These are phyloP conservation scores for Leccinum aurantiacum DNA, from an alignment of 768 basidiomycete species.

Conservation along the genomic window DNA sequence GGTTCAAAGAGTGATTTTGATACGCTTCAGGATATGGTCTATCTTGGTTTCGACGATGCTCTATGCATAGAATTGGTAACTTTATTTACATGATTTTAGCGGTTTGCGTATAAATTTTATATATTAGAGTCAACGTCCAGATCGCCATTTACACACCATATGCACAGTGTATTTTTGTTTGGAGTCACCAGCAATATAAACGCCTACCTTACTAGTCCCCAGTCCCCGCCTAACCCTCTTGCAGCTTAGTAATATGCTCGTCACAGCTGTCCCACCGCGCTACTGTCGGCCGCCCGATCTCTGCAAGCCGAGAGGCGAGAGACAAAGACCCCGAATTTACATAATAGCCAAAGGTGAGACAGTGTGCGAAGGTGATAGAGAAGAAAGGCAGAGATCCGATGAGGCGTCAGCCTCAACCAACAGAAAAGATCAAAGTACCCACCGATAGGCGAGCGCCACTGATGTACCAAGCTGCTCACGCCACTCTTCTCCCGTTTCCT, in stretches of 20 bases:
- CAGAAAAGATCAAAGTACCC: conserved; percentile 12
- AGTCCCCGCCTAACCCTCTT: no score
- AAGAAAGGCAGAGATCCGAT: neutral
- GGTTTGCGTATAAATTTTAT: no score
- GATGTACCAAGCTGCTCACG: conserved; percentile 53
- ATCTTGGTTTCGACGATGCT: no score
- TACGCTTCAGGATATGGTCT: no score
- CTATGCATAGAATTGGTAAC: no score
- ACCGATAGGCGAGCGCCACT: conserved; percentile 75
- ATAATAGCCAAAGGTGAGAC: neutral
- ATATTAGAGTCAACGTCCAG: no score
- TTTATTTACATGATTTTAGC: no score
- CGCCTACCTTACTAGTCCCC: no score
- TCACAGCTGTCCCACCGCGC: neutral
- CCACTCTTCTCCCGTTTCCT: conserved; percentile 23
- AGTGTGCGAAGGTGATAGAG: neutral
- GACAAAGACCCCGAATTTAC: neutral
- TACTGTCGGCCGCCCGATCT: conserved; percentile 13
- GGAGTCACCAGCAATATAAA: no score
- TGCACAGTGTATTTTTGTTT: no score
- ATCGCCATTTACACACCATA: no score
- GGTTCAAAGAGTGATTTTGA: no score
- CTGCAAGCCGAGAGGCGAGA: neutral
- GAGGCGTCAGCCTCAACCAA: neutral
- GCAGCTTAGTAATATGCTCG: neutral